Evolutionary conservation across 2,329 filamentous ascomycete species (phyloP).

Genomic region (Penicillium polonicum): DNA sequence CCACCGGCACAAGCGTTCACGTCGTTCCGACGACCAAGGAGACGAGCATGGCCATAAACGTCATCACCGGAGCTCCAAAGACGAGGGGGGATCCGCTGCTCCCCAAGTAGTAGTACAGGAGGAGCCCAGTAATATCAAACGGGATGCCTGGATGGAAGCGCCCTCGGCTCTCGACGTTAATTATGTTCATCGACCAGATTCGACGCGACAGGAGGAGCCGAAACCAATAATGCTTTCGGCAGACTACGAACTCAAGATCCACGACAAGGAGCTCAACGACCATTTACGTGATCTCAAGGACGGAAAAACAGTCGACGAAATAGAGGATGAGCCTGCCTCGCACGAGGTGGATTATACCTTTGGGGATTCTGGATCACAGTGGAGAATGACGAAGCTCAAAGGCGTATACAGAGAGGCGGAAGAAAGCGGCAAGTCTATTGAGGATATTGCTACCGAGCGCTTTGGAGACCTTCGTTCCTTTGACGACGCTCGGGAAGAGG

Average conservation of each 20-base stretch:
- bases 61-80: slow-evolving; percentile 43
- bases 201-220: slow-evolving; percentile 49
- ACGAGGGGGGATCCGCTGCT: slow-evolving; percentile 40
- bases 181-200: slow-evolving; percentile 65
- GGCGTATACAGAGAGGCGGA: slow-evolving; percentile 78
- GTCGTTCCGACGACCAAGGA: slow-evolving; percentile 54
- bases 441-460: slow-evolving; percentile 78
- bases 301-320: slow-evolving; percentile 54
- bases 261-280: slow-evolving; percentile 77
- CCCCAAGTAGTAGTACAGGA: slow-evolving; percentile 40
- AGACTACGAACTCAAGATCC: slow-evolving; percentile 69
- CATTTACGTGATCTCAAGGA: slow-evolving; percentile 63
- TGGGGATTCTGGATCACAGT: slow-evolving; percentile 84
- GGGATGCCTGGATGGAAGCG: slow-evolving; percentile 94
- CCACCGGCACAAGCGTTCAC: slow-evolving; percentile 65
- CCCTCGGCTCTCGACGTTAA: slow-evolving; percentile 80
- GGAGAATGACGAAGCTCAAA: slow-evolving; percentile 94
- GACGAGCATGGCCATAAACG: slow-evolving; percentile 52
- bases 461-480: slow-evolving; percentile 81
- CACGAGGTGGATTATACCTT: slow-evolving; percentile 77
- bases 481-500: slow-evolving; percentile 89
- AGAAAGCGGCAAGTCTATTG: slow-evolving; percentile 68
- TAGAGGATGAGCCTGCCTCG: slow-evolving; percentile 54
- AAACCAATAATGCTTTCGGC: slow-evolving; percentile 47
- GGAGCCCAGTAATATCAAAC: slow-evolving; percentile 51